These are phyloP conservation scores for Magnaporthales sp. DNA, from an alignment of 2,329 filamentous ascomycete species.

Conservation along the genomic window DNA sequence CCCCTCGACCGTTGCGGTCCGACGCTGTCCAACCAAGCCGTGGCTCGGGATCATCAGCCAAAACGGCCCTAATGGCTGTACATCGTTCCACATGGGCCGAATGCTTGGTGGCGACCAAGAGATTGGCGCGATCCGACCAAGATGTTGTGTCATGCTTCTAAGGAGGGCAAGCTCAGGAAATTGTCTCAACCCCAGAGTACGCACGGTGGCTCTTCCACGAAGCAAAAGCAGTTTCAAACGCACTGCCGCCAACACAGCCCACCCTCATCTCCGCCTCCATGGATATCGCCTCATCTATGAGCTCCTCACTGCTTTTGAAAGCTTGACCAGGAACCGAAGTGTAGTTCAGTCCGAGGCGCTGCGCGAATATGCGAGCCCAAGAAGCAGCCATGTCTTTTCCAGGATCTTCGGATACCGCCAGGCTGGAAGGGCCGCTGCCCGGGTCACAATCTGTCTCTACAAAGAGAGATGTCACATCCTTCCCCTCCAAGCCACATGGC, in stretches of 20 bases:
- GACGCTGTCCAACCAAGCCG: neutral
- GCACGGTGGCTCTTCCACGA: neutral
- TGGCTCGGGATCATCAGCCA: neutral
- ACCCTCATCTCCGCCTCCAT: neutral
- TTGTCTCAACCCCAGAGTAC: too few species aligned
- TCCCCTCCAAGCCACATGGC: slow-evolving; percentile 80
- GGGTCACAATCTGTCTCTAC: too few species aligned
- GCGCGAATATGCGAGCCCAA: slow-evolving; percentile 2
- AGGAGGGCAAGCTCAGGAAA: too few species aligned
- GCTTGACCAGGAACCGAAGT: neutral
- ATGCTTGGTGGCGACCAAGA: too few species aligned
- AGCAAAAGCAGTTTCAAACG: neutral
- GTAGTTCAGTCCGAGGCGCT: neutral
- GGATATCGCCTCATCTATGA: neutral
- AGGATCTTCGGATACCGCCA: neutral
- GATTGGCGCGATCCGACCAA: neutral
- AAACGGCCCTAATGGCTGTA: neutral
- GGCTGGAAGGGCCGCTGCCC: neutral
- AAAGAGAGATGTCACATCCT: slow-evolving; percentile 64
- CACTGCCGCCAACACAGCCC: neutral
- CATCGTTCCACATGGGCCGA: neutral
- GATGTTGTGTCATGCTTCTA: neutral
- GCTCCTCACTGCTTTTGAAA: neutral
- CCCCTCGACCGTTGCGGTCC: neutral
- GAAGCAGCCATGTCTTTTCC: neutral